phyloP scores from a whole-genome alignment of 148 eudicot species.

The Cornus suecica region DNA sequence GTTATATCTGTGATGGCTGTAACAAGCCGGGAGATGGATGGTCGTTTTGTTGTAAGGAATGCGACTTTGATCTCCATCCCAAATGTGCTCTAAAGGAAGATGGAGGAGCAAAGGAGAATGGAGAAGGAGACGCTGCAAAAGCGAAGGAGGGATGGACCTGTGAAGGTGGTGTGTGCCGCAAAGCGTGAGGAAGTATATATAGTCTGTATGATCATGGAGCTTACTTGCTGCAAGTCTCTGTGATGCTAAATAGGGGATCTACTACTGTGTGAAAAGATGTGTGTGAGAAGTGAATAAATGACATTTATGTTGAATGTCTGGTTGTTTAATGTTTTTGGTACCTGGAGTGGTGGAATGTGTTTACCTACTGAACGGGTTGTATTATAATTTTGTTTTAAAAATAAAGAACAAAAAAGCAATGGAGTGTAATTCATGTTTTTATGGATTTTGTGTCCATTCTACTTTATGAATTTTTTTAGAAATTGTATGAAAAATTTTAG shows the following conservation, averaged over 20 bases:
- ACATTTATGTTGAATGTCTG: no score
- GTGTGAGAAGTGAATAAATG: not conserved
- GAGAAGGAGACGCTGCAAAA: not conserved
- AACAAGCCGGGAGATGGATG: constrained; percentile 1
- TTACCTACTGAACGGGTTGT: no score
- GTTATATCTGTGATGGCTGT: not conserved
- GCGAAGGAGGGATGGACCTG: constrained; percentile 44
- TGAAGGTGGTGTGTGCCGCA: constrained; percentile 49
- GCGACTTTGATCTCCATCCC: not conserved
- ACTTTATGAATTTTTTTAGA: no score
- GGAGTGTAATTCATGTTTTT: no score
- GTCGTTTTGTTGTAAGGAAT: constrained; percentile 4
- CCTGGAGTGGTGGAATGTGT: no score
- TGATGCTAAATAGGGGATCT: not conserved
- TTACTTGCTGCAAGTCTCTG: not conserved
- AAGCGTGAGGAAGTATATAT: constrained; percentile 17
- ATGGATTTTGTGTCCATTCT: no score
- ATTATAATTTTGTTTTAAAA: no score
- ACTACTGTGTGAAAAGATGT: not conserved
- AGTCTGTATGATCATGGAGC: not conserved
- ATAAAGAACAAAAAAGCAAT: no score
- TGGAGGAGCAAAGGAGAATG: not conserved
- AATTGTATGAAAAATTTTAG: no score
- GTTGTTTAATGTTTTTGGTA: no score
- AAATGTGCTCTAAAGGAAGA: not conserved